Evolutionary conservation across 176 grass and related monocot species (phyloP), one percentile per base, ranked within the genome.

Genomic region (Poa pratensis): DNA sequence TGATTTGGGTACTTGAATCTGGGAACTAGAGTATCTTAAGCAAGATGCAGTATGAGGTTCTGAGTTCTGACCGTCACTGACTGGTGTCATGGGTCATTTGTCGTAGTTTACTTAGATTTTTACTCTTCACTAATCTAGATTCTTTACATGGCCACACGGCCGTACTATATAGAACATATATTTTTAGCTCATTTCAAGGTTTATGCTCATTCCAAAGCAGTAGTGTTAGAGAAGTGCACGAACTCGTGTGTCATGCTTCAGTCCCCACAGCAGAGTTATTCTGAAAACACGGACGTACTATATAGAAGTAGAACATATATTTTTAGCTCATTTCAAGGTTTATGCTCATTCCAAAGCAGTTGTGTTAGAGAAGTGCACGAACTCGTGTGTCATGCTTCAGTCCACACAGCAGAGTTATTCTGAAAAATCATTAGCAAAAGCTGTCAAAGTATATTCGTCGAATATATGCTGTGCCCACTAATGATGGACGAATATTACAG

Each of bases 1-100:
- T 43, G 53, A 37, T 73, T 88, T 18, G 54, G 13, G 15, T 54
- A 73, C 66, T 79, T 84, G 81, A 84, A 73, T 78, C 66, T 79
- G 17, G 75, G 10, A 32, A 64, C 11, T 59, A 49, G 81, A 63
- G 45, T 54, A 63, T 83, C 54, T 22, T 78, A 34, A 74, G 14
- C 46, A 55, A 42, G 58, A 84, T 79, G 66, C 81, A 16, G 75
- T 23, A 23, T 65, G 32, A 48, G 45, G 17, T 7, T 27, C 30
- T 60, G 9, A 65, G 17, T 7, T 27, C 30, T 60, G 9, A 65
- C 77, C 75, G 68, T 30, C 57, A 7, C 27, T 61, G 78, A 81
- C 69, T 26, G 18, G 0, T 81, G 57, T 67, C 49, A 19, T 51
- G 8, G 0, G 46, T 66, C 78, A 74, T 65, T 81, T 28, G 22